Conservation (phyloP, 148 eudicot genomes). For the Rhododendron simsii region DNA sequence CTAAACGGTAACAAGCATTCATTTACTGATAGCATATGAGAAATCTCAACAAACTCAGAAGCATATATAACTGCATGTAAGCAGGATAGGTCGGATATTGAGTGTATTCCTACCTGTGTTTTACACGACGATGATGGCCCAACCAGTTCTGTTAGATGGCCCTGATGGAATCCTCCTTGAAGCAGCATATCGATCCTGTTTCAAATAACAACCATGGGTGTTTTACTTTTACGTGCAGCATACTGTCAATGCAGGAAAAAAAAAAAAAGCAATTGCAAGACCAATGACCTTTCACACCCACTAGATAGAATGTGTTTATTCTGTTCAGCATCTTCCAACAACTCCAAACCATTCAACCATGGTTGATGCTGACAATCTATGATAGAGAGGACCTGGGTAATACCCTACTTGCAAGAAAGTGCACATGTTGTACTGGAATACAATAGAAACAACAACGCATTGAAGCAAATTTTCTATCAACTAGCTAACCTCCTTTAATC, state of each 20-base stretch:
- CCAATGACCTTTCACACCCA: conserved; percentile 41
- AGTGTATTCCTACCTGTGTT: conserved; percentile 61
- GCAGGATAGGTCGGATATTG: not conserved
- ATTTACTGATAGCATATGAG: not conserved
- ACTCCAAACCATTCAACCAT: conserved; percentile 68
- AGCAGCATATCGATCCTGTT: conserved; percentile 56
- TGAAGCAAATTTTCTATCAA: not conserved
- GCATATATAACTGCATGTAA: not conserved
- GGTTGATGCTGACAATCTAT: conserved; percentile 57
- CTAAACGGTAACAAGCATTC: conserved; percentile 23
- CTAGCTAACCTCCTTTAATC: conserved; percentile 56
- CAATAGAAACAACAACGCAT: not conserved
- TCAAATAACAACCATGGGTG: conserved; percentile 3
- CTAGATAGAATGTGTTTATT: conserved; percentile 42
- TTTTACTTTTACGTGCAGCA: not conserved
- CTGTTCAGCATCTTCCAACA: conserved; percentile 53
- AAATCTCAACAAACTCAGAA: not conserved
- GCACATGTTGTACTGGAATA: not conserved
- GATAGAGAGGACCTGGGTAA: conserved; percentile 51
- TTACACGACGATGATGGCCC: conserved; percentile 91
- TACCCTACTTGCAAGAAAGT: conserved; percentile 44
- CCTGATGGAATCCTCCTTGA: conserved; percentile 54
- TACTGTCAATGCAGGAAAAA: not conserved
- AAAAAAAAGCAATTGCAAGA: not conserved
- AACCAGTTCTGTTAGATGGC: conserved; percentile 77